Base-by-base conservation (phyloP, 1,139 yeast genomes). In the Debaryomycetaceae sp. region DNA sequence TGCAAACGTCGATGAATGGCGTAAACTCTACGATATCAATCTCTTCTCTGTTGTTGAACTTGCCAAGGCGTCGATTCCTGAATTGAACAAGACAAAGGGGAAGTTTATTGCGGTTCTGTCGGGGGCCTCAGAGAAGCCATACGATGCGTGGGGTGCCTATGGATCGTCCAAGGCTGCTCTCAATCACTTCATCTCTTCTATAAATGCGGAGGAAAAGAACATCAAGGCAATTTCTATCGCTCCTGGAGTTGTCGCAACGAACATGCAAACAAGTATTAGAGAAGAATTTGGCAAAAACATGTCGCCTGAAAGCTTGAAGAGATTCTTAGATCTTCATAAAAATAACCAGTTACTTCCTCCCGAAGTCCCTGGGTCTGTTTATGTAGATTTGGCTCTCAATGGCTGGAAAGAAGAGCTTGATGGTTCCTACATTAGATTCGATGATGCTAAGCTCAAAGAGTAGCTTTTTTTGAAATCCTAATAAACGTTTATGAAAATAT, bases 211-310 rank as follows among this genome's bases (percentile, higher is more conserved):
- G 51, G 91, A 86, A 56, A 62, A 69, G 3, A 75, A 70, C 0
- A 66, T 89, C 16, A 66, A 67, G 36, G 70, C 86, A 4, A 65
- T 87, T 8, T 71, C 96, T 0, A 73, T 91, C 17, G 96, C 96
- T 2, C 98, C 98, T 0, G 98, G 98, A 4, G 95, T 87, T 1
- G 97, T 91, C 2, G 88, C 86, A 56, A 89, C 98, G 0, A 70
- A 67, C 16, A 91, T 91, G 97, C 98, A 91, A 63, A 56, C 53
- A 9, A 82, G 78, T 42, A 88, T 91, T 42, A 77, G 97, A 53
- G 82, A 78, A 17, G 56, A 53, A 43, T 75, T 76, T 52, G 79
- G 79, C 1, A 49, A 55, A 8, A 63, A 65, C 30, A 87, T 88
- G 96, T 65, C 72, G 1, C 64, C 70, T 1, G 79, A 73, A 15